Conservation (phyloP, 306 rosid species). For the Castanea sativa region DNA sequence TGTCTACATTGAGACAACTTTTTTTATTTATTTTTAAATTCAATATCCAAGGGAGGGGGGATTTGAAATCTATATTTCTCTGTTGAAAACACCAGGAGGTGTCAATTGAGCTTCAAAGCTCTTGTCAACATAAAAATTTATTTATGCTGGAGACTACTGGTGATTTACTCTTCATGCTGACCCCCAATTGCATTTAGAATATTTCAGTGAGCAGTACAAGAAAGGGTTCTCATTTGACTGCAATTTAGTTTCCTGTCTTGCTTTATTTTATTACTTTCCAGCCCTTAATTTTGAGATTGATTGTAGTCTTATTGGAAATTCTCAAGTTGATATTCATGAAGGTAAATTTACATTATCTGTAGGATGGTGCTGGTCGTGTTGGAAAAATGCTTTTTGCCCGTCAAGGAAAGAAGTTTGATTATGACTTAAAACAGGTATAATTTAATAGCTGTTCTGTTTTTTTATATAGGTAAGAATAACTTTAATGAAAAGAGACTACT, state of each 20-base stretch:
- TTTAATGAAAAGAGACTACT: no score
- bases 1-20: not conserved
- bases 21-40: no score
- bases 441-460: not conserved
- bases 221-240: not conserved
- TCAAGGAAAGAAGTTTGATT: constrained; percentile 97
- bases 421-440: constrained; percentile 86
- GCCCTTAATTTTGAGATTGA: not conserved
- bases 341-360: constrained; percentile 4
- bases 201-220: not conserved
- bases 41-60: no score
- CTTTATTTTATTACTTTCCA: not conserved
- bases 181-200: not conserved
- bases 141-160: not conserved
- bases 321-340: constrained; percentile 1
- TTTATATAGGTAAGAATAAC: no score
- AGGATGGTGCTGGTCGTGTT: constrained; percentile 99
- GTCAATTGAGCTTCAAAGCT: no score
- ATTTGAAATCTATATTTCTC: no score
- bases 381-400: constrained; percentile 98
- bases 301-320: constrained; percentile 8
- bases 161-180: not conserved
- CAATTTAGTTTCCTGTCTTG: not conserved
- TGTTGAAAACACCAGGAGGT: no score
- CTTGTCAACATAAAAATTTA: not conserved